Conservation (phyloP, 148 eudicot genomes). For the Chenopodium album region DNA sequence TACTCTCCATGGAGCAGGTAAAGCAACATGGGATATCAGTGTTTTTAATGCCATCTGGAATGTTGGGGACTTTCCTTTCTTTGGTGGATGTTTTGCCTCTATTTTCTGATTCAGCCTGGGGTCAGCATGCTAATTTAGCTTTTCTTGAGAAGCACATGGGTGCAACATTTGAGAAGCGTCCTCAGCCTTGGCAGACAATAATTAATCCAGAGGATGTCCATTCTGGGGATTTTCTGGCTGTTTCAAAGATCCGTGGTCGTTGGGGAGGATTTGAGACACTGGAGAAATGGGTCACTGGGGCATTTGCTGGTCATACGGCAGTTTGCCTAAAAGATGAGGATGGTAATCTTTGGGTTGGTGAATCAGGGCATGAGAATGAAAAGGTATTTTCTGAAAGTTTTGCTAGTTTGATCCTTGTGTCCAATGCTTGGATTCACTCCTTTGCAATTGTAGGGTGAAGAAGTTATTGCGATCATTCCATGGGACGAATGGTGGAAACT, state of each 20-base stretch:
- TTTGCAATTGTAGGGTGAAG: conserved; percentile 74
- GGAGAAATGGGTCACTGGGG: conserved; percentile 99
- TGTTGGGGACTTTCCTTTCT: conserved; percentile 95
- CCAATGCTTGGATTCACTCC: not conserved
- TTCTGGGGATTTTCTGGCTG: conserved; percentile 93
- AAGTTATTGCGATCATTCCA: conserved; percentile 80
- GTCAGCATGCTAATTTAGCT: conserved; percentile 79
- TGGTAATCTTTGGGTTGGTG: conserved; percentile 97
- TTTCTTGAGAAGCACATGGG: conserved; percentile 95
- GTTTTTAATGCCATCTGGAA: conserved; percentile 98
- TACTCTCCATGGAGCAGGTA: conserved; percentile 55
- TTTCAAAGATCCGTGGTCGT: conserved; percentile 96
- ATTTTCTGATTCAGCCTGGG: conserved; percentile 86
- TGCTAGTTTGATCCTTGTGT: not conserved
- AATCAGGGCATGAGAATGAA: conserved; percentile 98
- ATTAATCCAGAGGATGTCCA: conserved; percentile 87
- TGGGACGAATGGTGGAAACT: conserved; percentile 99
- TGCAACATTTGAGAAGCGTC: conserved; percentile 82
- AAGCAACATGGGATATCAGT: conserved; percentile 96
- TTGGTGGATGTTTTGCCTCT: conserved; percentile 89
- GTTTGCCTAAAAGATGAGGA: conserved; percentile 90
- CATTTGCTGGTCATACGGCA: conserved; percentile 98
- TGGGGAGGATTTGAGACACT: conserved; percentile 99
- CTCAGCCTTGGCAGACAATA: conserved; percentile 68
- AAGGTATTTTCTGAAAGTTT: conserved; percentile 43